Evolutionary conservation across 129 eudicot genomes (phyloP).

Genomic region (Mikania micrantha): DNA sequence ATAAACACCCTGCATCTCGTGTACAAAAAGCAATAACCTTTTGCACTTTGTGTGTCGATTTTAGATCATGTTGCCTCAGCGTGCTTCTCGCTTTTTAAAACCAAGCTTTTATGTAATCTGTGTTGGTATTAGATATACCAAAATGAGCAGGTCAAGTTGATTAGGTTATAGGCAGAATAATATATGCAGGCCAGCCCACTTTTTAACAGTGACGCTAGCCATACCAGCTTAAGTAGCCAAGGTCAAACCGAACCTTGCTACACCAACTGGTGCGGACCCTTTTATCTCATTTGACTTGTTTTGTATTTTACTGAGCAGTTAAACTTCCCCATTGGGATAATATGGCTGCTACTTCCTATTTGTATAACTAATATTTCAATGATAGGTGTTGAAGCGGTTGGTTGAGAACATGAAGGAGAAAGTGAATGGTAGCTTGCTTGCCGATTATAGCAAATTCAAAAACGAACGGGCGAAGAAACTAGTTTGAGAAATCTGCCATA

Average conservation of each 20-base stretch:
- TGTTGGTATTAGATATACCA: neutral
- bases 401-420: slow-evolving; percentile 86
- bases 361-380: neutral
- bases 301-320: neutral
- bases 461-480: slow-evolving; percentile 37
- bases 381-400: slow-evolving; percentile 60
- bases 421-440: slow-evolving; percentile 74
- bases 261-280: no score
- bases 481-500: slow-evolving; percentile 22
- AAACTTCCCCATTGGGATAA: neutral
- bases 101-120: neutral
- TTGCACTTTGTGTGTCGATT: no score
- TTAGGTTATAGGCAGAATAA: neutral
- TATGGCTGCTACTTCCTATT: neutral
- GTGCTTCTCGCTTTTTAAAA: no score
- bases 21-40: no score
- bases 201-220: no score
- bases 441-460: slow-evolving; percentile 65
- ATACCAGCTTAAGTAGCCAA: no score
- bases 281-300: neutral
- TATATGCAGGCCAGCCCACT: neutral
- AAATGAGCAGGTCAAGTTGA: neutral
- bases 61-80: no score
- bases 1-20: no score
- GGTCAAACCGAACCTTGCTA: no score